phyloP scores from a whole-genome alignment of 371 early-diverging fungal species.

The Apophysomyces trapeziformis region DNA sequence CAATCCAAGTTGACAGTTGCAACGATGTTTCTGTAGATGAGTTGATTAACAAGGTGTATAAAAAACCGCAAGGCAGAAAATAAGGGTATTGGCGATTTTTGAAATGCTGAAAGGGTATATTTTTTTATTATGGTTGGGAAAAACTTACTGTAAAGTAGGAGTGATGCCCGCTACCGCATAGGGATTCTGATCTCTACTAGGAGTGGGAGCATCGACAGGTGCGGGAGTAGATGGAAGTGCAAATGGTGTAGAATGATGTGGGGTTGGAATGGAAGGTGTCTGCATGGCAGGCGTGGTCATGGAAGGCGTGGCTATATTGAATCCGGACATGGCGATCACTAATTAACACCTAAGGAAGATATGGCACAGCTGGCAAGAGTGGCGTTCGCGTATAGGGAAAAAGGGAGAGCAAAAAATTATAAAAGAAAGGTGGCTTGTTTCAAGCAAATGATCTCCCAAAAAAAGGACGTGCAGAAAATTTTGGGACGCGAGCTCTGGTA shows the following conservation, averaged over 20 bases:
- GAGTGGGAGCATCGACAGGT: slow-evolving; percentile 56
- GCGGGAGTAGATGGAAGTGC: slow-evolving; percentile 56
- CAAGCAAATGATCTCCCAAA: slow-evolving; percentile 14
- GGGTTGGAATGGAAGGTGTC: slow-evolving; percentile 56
- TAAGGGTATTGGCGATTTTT: background rate
- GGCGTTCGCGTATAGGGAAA: slow-evolving; percentile 9
- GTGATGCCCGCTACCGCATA: slow-evolving; percentile 76
- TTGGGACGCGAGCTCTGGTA: slow-evolving; percentile 9
- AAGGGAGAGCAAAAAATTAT: slow-evolving; percentile 18
- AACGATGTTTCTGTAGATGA: slow-evolving; percentile 90
- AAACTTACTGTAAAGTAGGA: slow-evolving; percentile 84
- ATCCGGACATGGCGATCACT: slow-evolving; percentile 45
- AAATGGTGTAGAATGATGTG: slow-evolving; percentile 45
- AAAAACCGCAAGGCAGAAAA: slow-evolving; percentile 14
- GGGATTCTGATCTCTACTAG: slow-evolving; percentile 57
- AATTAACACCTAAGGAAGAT: slow-evolving; percentile 3
- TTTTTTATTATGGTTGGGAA: slow-evolving; percentile 10
- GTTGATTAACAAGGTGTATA: slow-evolving; percentile 20
- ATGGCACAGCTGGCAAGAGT: background rate
- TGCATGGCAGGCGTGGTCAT: slow-evolving; percentile 54
- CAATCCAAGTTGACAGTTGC: slow-evolving; percentile 99
- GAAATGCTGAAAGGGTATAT: background rate
- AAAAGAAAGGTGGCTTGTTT: slow-evolving; percentile 24
- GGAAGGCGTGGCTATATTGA: slow-evolving; percentile 54
- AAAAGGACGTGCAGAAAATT: slow-evolving; percentile 19